These are phyloP conservation scores for Nakazawaea pomicola DNA, from an alignment of 805 yeast species.

Conservation along the genomic window DNA sequence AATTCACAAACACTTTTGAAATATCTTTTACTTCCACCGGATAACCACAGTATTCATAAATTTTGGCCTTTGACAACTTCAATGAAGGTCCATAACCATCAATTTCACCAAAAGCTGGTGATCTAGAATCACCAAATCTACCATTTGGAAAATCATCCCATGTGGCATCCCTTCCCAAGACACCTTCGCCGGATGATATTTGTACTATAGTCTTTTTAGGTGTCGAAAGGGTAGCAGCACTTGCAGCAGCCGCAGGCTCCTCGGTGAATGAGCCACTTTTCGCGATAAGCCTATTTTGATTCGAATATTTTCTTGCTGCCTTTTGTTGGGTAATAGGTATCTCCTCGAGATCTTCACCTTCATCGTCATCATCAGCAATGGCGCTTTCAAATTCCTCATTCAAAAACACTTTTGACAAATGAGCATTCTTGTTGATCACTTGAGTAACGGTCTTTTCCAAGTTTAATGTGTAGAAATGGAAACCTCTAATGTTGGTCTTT, in stretches of 20 bases:
- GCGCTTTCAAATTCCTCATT: slow-evolving; percentile 32
- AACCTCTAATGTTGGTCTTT: slow-evolving; percentile 64
- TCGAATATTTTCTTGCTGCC: slow-evolving; percentile 16
- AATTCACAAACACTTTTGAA: slow-evolving; percentile 61
- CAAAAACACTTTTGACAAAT: slow-evolving; percentile 44
- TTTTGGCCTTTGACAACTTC: slow-evolving; percentile 65
- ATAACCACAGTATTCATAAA: slow-evolving; percentile 74
- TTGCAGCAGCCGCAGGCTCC: slow-evolving; percentile 6
- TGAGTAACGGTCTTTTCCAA: slow-evolving; percentile 90
- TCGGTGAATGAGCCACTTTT: slow-evolving; percentile 13
- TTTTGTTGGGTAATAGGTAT: too few species aligned
- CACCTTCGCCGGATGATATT: slow-evolving; percentile 80
- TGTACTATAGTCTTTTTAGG: slow-evolving; percentile 61
- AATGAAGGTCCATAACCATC: slow-evolving; percentile 95
- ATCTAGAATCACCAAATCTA: slow-evolving; percentile 89
- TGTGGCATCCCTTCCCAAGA: slow-evolving; percentile 81
- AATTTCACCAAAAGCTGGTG: slow-evolving; percentile 97
- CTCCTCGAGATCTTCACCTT: too few species aligned
- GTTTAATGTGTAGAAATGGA: slow-evolving; percentile 90
- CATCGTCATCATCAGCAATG: slow-evolving; percentile 36
- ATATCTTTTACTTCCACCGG: slow-evolving; percentile 61
- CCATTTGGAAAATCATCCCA: slow-evolving; percentile 99
- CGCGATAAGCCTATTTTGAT: slow-evolving; percentile 25
- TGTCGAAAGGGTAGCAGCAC: slow-evolving; percentile 11
- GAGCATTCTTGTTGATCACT: slow-evolving; percentile 59